These are phyloP conservation scores for Apium graveolens DNA, from an alignment of 129 eudicot genomes.

Conservation along the genomic window DNA sequence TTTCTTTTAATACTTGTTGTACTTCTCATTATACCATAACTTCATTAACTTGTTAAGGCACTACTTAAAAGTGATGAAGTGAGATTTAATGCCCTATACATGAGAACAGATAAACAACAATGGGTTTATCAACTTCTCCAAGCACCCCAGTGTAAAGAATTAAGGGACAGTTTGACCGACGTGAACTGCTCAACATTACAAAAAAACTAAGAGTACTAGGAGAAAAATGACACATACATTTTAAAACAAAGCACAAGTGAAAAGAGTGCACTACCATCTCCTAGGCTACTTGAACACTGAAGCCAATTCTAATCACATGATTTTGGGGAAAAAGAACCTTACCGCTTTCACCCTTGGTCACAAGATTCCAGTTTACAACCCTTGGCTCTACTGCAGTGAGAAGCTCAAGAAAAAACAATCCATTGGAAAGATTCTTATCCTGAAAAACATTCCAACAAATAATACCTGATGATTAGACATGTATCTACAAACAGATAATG, in stretches of 20 bases:
- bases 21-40: background rate
- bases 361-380: slow-evolving; percentile 96
- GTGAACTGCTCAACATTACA: background rate
- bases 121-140: background rate
- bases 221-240: background rate
- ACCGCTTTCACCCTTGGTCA: slow-evolving; percentile 94
- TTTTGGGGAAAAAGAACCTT: slow-evolving; percentile 3
- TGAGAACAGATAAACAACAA: background rate
- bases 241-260: background rate
- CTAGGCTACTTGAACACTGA: background rate
- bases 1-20: background rate
- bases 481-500: background rate
- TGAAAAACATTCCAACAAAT: slow-evolving; percentile 12
- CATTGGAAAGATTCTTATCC: slow-evolving; percentile 87
- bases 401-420: slow-evolving; percentile 88
- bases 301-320: background rate
- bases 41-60: background rate
- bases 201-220: background rate
- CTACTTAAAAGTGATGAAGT: background rate
- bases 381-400: slow-evolving; percentile 88
- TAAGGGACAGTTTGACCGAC: background rate
- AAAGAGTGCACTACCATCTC: background rate
- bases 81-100: background rate
- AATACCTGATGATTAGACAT: background rate
- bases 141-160: background rate